Percentiles rank a stretch among this genome's conserved stretches.
Evolutionary conservation across 2,329 filamentous ascomycete species (phyloP).

Genomic region (Aspergillus vadensis): DNA sequence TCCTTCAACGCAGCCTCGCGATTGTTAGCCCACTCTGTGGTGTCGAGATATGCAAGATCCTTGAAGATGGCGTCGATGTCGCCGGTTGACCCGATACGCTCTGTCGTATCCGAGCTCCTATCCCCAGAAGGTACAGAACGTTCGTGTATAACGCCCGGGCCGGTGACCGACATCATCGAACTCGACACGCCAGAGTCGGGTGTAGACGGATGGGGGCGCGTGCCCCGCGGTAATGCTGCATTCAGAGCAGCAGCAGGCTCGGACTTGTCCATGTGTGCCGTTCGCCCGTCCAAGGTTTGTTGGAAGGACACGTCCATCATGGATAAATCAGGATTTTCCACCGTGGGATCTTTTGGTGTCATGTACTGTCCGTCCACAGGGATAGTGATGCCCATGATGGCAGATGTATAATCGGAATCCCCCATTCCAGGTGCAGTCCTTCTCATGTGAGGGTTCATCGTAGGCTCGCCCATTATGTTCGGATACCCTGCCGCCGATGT

Average conservation of each 20-base stretch:
- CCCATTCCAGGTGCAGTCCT: conserved; percentile 16
- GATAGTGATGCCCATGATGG: conserved; percentile 37
- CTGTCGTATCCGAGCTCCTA: conserved; percentile 8
- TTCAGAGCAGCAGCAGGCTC: conserved; percentile 25
- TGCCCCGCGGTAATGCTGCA: conserved; percentile 18
- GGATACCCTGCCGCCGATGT: conserved; percentile 11
- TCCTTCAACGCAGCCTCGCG: conserved; percentile 46
- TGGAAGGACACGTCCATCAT: conserved; percentile 28
- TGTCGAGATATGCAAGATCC: conserved; percentile 49
- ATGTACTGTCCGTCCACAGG: conserved; percentile 35
- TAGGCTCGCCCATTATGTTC: conserved; percentile 4
- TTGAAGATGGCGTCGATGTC: conserved; percentile 50
- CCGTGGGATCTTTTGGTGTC: conserved; percentile 35
- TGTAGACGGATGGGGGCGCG: conserved; percentile 32
- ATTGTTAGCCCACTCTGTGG: conserved; percentile 46
- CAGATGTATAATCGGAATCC: conserved; percentile 29
- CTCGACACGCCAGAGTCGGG: conserved; percentile 38
- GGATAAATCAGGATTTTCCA: conserved; percentile 31
- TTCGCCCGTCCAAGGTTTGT: conserved; percentile 13
- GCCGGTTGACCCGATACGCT: conserved; percentile 15
- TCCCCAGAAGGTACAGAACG: conserved; percentile 16
- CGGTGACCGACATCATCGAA: conserved; percentile 18
- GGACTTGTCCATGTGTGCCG: conserved; percentile 24
- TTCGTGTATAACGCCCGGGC: conserved; percentile 17
- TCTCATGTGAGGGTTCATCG: conserved; percentile 17